Base-by-base conservation (phyloP, 768 basidiomycete species). In the Gloeophyllum trabeum region DNA sequence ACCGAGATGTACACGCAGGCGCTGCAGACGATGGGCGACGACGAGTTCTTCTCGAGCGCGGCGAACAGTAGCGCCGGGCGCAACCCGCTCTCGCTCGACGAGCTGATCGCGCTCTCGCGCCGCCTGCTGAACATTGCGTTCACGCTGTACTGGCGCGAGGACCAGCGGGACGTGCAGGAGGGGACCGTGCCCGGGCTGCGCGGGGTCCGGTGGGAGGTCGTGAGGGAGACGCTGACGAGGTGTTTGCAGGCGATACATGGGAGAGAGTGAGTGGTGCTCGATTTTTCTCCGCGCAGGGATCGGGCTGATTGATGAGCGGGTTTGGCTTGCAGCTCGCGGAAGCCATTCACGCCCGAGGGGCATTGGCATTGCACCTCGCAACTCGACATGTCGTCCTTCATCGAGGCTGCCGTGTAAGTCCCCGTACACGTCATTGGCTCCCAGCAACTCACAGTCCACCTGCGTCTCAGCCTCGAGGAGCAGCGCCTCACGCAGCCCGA, bases 1-100 rank as follows among this genome's bases (percentile, higher is more conserved):
- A 70, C 76, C 1, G 82, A 93, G 40, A 58, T 96, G 7, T 94
- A 96, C 59, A 71, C 78, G 2, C 85, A 93, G 45, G 75, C 80
- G 1, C 71, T 98, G 24, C 67, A 90, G 24, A 91, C 91, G 0
- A 87, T 98, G 73, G 88, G 88, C 1, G 96, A 99, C 51, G 94
- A 97, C 60, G 96, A 98, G 57, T 98, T 98, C 64, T 96, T 96
- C 56, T 75, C 78, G 6, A 24, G 41, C 21, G 54, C 4, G 46
- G 43, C 22, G 43, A 51, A 7, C 42, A 21, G 61, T 3, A 40
- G 52, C 13, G 53, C 62, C 4, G 55, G 66, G n/a, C 64, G 79
- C 16, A 94, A 92, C 47, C 85, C 92, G 0, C 70, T 98, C 2
- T 67, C 70, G 0, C 57, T 93, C 5, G 89, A 94, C 51, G 96